Conservation (phyloP, 768 basidiomycete species). For the Russula emetica region DNA sequence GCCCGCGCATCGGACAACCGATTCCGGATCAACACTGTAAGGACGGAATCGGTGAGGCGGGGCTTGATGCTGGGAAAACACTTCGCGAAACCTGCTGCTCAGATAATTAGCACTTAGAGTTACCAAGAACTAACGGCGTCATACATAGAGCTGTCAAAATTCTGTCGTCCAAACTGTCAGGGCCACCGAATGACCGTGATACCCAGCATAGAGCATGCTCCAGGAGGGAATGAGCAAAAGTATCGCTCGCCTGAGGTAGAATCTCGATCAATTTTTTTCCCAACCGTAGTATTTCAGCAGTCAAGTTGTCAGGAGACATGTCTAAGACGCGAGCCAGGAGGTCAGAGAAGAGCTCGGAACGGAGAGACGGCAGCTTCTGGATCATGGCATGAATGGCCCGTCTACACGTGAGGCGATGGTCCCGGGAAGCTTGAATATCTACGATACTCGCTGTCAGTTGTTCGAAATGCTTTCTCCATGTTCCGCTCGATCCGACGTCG, state of each 20-base stretch:
- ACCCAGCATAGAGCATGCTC: constrained; percentile 7
- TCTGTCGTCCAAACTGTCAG: constrained; percentile 4
- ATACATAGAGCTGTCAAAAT: constrained; percentile 15
- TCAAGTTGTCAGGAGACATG: constrained; percentile 11
- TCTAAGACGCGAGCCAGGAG: constrained; percentile 11
- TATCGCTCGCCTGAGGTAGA: constrained; percentile 13
- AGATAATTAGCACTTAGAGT: not conserved
- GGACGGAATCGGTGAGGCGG: constrained; percentile 66
- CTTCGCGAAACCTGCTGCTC: constrained; percentile 28
- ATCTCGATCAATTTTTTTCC: constrained; percentile 4
- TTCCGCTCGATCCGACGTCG: not conserved
- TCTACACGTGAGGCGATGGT: constrained; percentile 16
- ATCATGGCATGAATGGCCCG: constrained; percentile 15
- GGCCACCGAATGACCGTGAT: constrained; percentile 14
- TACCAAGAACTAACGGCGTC: not conserved
- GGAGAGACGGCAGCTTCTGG: constrained; percentile 8
- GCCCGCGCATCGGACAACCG: constrained; percentile 42
- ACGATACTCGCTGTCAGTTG: constrained; percentile 25
- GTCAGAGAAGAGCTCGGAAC: constrained; percentile 13
- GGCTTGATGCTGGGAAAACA: constrained; percentile 35
- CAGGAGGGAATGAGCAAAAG: constrained; percentile 10
- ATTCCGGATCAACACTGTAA: constrained; percentile 59
- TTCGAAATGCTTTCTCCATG: constrained; percentile 26
- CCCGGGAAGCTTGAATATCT: constrained; percentile 2
- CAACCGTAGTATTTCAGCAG: constrained; percentile 2